Evolutionary conservation across 177 flowering plant genomes (phyloP).

Genomic region (Vitis hybrid): DNA sequence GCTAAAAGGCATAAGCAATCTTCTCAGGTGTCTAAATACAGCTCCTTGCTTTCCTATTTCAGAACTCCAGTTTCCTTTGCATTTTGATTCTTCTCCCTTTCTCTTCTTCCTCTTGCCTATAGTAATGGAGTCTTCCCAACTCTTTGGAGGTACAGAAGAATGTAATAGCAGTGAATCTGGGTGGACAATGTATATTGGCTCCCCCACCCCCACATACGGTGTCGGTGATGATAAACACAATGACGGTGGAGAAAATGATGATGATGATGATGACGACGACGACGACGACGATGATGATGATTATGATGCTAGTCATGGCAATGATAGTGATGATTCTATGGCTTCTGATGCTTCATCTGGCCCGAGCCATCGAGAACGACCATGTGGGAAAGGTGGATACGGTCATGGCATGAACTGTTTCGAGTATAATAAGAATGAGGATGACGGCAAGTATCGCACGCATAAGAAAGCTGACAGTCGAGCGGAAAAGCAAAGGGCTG

Average conservation of each 20-base stretch:
- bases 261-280: not conserved
- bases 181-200: constrained; percentile 35
- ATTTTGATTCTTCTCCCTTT: not conserved
- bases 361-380: constrained; percentile 13
- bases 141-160: constrained; percentile 17
- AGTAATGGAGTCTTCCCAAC: constrained; percentile 27
- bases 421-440: constrained; percentile 1
- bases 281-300: not conserved
- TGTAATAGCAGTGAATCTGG: constrained; percentile 35
- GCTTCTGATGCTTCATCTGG: constrained; percentile 39
- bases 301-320: not conserved
- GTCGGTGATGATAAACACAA: not conserved
- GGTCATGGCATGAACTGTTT: not conserved
- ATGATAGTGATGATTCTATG: constrained; percentile 33
- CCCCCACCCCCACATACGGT: constrained; percentile 10
- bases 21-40: constrained; percentile 14
- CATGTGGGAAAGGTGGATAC: not conserved
- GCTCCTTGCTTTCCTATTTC: not conserved
- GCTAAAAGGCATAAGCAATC: not conserved
- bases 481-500: constrained; percentile 6
- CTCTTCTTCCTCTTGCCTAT: not conserved
- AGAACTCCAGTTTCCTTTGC: constrained; percentile 1
- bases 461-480: not conserved
- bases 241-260: constrained; percentile 2
- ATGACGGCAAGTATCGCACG: not conserved